Conservation (phyloP, 345 rosid genomes). For the Salix caprea region DNA sequence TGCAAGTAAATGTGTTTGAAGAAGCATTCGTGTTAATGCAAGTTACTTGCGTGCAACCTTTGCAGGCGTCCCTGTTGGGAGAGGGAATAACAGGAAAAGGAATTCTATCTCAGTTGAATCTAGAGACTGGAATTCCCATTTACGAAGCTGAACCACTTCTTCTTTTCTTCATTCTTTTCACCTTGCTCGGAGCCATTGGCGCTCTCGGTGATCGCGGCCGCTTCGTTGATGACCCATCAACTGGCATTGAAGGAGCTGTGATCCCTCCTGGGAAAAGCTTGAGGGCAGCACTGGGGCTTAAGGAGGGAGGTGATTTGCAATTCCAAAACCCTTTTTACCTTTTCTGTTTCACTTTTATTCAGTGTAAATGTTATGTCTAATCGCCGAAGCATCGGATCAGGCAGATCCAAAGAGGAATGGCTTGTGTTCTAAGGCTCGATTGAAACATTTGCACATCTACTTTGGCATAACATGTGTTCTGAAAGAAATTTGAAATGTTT, state of each 20-base stretch:
- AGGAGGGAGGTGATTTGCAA: conserved; percentile 63
- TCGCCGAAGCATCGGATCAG: background rate
- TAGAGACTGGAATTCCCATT: conserved; percentile 91
- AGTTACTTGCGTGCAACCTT: background rate
- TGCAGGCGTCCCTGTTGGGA: conserved; percentile 83
- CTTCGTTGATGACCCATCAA: conserved; percentile 72
- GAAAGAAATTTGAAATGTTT: background rate
- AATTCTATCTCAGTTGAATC: conserved; percentile 70
- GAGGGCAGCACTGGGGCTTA: conserved; percentile 71
- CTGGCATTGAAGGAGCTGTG: conserved; percentile 76
- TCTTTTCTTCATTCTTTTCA: conserved; percentile 89
- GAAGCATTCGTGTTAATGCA: background rate
- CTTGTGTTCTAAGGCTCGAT: background rate
- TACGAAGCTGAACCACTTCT: conserved; percentile 97
- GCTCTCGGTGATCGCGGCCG: conserved; percentile 88
- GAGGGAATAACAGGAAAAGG: conserved; percentile 94
- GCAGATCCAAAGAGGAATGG: background rate
- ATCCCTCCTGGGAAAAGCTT: conserved; percentile 75
- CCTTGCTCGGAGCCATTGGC: conserved; percentile 93
- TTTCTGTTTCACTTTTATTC: background rate
- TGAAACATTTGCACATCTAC: background rate
- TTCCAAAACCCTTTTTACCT: background rate
- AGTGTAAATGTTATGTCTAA: background rate
- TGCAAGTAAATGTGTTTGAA: background rate
- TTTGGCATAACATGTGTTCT: background rate